Percentiles rank a stretch among this genome's conserved stretches.
These are phyloP conservation scores for Kluyveromyces dobzhanskii DNA, from an alignment of 805 yeast genomes.

Conservation along the genomic window DNA sequence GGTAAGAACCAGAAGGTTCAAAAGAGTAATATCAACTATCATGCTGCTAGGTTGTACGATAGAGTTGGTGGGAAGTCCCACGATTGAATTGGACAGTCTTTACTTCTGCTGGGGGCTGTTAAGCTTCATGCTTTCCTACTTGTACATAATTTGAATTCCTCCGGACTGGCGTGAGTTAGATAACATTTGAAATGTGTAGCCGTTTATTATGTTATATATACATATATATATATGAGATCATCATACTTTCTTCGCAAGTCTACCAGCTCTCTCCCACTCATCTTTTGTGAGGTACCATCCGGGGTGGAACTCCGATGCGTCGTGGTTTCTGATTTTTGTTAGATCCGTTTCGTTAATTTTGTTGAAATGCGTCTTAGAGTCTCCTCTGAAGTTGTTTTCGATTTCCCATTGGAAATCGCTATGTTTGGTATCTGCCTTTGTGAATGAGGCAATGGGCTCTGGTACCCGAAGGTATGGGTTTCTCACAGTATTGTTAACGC, in stretches of 20 bases:
- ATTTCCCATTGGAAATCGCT: constrained; percentile 22
- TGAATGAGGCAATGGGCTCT: not conserved
- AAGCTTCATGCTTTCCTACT: too few species aligned
- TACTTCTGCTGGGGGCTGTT: too few species aligned
- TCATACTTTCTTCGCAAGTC: constrained; percentile 12
- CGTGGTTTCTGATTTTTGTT: constrained; percentile 1
- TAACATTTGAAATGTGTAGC: too few species aligned
- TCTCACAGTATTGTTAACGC: constrained; percentile 55
- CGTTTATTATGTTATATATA: not conserved
- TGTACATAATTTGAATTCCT: too few species aligned
- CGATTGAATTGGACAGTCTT: constrained; percentile 12
- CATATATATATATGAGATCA: too few species aligned
- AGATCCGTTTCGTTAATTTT: constrained; percentile 10
- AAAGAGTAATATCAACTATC: constrained; percentile 42
- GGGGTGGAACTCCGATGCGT: constrained; percentile 14
- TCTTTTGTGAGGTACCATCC: constrained; percentile 30
- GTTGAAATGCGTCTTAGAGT: constrained; percentile 6
- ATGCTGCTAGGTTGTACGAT: constrained; percentile 42
- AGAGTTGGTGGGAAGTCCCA: constrained; percentile 42
- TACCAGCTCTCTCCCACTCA: constrained; percentile 27
- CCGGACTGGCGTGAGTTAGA: too few species aligned
- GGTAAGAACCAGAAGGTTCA: constrained; percentile 19
- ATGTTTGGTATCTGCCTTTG: not conserved
- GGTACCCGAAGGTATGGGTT: constrained; percentile 49
- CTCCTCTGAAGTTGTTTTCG: constrained; percentile 11